phyloP scores from a whole-genome alignment of 164 flowering plant species.

The Aristolochia fimbriata region DNA sequence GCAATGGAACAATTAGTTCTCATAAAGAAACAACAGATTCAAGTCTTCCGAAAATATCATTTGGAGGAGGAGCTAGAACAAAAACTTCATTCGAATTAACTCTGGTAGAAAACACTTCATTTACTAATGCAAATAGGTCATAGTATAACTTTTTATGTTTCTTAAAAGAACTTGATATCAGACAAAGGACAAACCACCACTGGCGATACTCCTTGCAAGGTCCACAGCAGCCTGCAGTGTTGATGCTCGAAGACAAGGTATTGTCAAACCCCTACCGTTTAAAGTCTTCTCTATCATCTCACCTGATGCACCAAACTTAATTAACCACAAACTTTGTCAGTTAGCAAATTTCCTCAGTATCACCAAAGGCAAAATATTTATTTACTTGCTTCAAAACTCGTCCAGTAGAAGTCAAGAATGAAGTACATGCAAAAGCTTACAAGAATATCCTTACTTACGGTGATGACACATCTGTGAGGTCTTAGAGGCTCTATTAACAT shows the following conservation, averaged over 20 bases:
- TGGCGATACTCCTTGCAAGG: slow-evolving; percentile 26
- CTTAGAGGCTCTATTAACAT: slow-evolving; percentile 25
- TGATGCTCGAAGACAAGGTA: slow-evolving; percentile 26
- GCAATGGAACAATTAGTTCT: no score
- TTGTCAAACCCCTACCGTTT: slow-evolving; percentile 21
- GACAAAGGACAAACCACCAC: slow-evolving; percentile 21
- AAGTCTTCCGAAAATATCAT: no score
- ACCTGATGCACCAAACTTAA: slow-evolving; percentile 39
- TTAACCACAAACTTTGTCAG: slow-evolving; percentile 5
- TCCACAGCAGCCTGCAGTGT: slow-evolving; percentile 28
- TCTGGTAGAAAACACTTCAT: no score
- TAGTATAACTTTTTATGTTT: no score
- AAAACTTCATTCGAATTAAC: no score
- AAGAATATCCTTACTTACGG: slow-evolving; percentile 16
- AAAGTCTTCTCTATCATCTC: slow-evolving; percentile 24
- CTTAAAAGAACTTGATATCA: not conserved
- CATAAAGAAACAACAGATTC: no score
- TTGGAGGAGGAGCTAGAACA: no score
- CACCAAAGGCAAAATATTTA: no score
- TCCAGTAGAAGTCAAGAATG: not conserved
- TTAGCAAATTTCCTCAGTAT: not conserved
- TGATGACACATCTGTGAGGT: slow-evolving; percentile 28
- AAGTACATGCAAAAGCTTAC: not conserved
- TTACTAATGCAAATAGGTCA: no score
- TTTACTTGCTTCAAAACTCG: no score